These are phyloP conservation scores for Volvariella surrecta DNA, from an alignment of 1,284 basidiomycete species.

Conservation along the genomic window DNA sequence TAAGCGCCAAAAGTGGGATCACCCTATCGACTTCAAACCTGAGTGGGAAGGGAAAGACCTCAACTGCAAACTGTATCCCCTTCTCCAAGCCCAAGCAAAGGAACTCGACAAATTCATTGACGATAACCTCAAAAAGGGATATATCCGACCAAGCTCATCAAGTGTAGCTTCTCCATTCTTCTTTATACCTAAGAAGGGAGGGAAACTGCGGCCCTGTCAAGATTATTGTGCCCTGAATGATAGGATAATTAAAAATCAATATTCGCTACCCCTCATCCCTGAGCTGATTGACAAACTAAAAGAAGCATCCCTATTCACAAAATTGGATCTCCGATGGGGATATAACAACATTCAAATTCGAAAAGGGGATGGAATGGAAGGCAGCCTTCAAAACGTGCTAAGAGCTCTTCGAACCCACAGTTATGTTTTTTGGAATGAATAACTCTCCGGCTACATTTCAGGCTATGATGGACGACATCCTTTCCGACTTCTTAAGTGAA, in stretches of 20 bases:
- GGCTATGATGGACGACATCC: slow-evolving; percentile 10
- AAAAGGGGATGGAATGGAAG: slow-evolving; percentile 28
- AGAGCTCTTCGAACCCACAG: slow-evolving; percentile 25
- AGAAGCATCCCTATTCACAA: slow-evolving; percentile 7
- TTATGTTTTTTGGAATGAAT: slow-evolving; percentile 28
- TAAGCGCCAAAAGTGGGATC: slow-evolving; percentile 13
- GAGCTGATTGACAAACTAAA: slow-evolving; percentile 9
- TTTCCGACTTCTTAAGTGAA: background rate
- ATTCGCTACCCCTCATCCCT: slow-evolving; percentile 25
- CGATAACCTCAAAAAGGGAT: slow-evolving; percentile 20
- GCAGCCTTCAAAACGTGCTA: slow-evolving; percentile 21
- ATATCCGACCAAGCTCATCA: slow-evolving; percentile 19
- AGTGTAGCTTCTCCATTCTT: slow-evolving; percentile 26
- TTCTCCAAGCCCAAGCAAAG: slow-evolving; percentile 7
- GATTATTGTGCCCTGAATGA: slow-evolving; percentile 29
- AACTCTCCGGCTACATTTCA: slow-evolving; percentile 16
- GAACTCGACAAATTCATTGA: slow-evolving; percentile 20
- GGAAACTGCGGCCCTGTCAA: slow-evolving; percentile 20
- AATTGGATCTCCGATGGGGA: slow-evolving; percentile 13
- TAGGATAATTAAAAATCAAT: slow-evolving; percentile 25
- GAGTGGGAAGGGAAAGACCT: slow-evolving; percentile 9
- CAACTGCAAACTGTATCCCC: slow-evolving; percentile 1
- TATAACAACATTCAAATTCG: slow-evolving; percentile 21
- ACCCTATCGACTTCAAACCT: slow-evolving; percentile 17
- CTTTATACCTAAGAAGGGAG: slow-evolving; percentile 30